Evolutionary conservation across 257 asterid species (phyloP).

Genomic region (Sherardia arvensis): DNA sequence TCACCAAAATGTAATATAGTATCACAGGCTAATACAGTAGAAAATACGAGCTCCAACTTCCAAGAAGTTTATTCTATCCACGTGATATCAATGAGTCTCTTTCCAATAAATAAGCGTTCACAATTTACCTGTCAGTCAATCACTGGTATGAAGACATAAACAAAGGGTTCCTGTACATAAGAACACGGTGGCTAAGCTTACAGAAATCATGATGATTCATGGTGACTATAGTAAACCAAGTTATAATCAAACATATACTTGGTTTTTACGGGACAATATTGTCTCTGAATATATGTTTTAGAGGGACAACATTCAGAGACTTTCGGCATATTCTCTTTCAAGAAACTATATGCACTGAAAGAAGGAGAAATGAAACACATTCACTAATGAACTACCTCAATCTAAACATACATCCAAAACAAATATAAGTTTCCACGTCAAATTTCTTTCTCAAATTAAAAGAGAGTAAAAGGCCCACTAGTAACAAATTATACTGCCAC

Average conservation of each 20-base stretch:
- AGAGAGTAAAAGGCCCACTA: too few relatives aligned
- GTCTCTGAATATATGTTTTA: too few relatives aligned
- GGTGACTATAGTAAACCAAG: neutral
- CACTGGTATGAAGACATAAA: neutral
- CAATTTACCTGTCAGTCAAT: neutral
- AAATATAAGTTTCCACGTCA: too few relatives aligned
- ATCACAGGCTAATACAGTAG: neutral
- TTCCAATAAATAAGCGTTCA: neutral
- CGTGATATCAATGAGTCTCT: neutral
- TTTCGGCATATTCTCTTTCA: too few relatives aligned
- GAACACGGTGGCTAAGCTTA: neutral
- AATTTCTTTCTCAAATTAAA: too few relatives aligned
- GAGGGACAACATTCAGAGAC: too few relatives aligned
- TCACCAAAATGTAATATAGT: neutral
- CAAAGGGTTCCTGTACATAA: neutral
- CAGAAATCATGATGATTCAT: neutral
- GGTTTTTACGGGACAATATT: too few relatives aligned
- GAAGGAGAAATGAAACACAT: too few relatives aligned
- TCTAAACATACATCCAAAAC: too few relatives aligned
- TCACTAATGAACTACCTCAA: too few relatives aligned
- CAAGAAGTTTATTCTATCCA: neutral
- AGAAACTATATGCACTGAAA: too few relatives aligned
- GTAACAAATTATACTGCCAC: too few relatives aligned
- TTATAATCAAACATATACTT: neutral
- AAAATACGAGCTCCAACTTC: neutral